Base-by-base conservation (phyloP, 2,329 filamentous ascomycete genomes). In the Falciphora oryzae region DNA sequence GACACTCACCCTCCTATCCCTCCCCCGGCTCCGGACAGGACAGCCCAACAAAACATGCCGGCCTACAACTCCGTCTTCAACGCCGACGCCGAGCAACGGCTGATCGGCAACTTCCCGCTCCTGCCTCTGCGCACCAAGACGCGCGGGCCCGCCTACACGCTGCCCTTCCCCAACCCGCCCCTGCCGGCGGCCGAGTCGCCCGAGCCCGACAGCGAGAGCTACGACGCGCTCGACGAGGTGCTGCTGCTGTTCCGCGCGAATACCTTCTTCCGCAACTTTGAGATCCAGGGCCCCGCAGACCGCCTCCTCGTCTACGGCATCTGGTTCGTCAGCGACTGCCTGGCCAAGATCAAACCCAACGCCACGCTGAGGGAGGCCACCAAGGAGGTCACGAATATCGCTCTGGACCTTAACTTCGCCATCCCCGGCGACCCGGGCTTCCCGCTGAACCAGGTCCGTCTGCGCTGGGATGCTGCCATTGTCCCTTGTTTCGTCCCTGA, bases 241-340 rank as follows among this genome's bases (percentile, higher is more conserved):
- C 85, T 99, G 64, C 85, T 89, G 16, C 86, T 98, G 62, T 99
- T 98, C 85, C 92, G 95, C 69, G 94, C 95, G 72, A 98, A 99
- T 82, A 97, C 94, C 66, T 94, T 99, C 79, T 99, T 98, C 85
- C 91, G 95, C 73, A 99, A 98, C 84, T 99, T 99, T 73, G 95
- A 98, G 83, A 96, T 98, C 81, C 94, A 97, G 79, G 95, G 95
- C 18, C 91, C 92, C 31, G 94, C 95, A 65, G 95, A 99, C 79
- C 86, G 95, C 57, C 87, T 98, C 73, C 84, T 99, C 70, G 93
- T 98, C 73, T 99, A 99, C 80, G 94, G 94, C 68, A 99, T 97
- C 76, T 85, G 96, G 75, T 98, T 94, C 78, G 85, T 98, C 73
- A 94, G 89, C 78, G 93, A 98, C 77, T 93, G 92, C 72, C 80